Conservation (phyloP, 2,329 filamentous ascomycete species). For the Delphinella strobiligena region DNA sequence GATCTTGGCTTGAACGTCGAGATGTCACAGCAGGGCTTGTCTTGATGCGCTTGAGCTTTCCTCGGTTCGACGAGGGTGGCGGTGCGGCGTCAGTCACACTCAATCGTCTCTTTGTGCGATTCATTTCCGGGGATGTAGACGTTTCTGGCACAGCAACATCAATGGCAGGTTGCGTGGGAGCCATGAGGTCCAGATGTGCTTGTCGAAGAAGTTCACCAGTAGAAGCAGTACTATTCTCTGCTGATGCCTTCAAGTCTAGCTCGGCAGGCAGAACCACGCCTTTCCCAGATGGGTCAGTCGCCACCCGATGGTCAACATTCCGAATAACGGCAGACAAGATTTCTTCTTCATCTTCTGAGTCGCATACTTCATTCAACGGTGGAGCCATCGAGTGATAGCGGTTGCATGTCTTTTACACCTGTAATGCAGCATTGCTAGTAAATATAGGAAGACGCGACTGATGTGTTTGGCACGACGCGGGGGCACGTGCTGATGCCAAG, state of each 20-base stretch:
- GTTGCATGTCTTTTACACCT: background rate
- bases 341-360: conserved; percentile 8
- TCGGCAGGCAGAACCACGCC: too few relatives aligned
- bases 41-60: conserved; percentile 8
- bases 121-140: background rate
- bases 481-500: background rate
- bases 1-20: background rate
- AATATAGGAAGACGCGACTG: background rate
- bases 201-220: conserved; percentile 3
- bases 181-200: conserved; percentile 5
- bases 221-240: conserved; percentile 1
- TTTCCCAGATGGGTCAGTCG: too few relatives aligned
- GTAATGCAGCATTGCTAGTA: background rate
- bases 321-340: background rate
- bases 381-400: conserved; percentile 2
- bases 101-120: conserved; percentile 1
- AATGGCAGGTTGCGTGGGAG: conserved; percentile 3
- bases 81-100: background rate
- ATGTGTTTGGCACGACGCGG: background rate
- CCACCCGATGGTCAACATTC: background rate
- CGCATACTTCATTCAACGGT: conserved; percentile 1
- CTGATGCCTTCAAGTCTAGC: too few relatives aligned
- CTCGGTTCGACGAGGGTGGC: background rate
- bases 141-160: conserved; percentile 1
- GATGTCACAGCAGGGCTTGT: background rate